A percentile compares a stretch with the other conserved stretches of the same genome.
These are phyloP conservation scores for Aspergillus ostianus DNA, from an alignment of 495 filamentous ascomycete genomes.

Conservation along the genomic window DNA sequence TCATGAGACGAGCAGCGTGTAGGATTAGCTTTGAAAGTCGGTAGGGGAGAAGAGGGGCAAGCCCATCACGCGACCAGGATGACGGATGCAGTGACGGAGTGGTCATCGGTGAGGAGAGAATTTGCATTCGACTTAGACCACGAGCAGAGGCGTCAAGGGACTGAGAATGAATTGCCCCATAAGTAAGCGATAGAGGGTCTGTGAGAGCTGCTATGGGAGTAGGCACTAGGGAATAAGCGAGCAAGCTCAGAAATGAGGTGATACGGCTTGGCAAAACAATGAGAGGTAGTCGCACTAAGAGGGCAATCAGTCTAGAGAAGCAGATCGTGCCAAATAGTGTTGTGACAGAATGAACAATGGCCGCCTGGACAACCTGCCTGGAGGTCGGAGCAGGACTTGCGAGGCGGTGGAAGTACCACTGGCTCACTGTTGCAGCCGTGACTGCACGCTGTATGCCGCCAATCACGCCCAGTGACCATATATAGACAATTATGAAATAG, in stretches of 20 bases:
- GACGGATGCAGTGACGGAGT: constrained; percentile 52
- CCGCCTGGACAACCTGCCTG: constrained; percentile 76
- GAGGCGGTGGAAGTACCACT: constrained; percentile 98
- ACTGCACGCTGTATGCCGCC: constrained; percentile 85
- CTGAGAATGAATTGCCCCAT: constrained; percentile 90
- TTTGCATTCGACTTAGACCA: constrained; percentile 72
- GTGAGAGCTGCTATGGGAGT: constrained; percentile 80
- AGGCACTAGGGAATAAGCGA: constrained; percentile 75
- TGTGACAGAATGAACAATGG: constrained; percentile 71
- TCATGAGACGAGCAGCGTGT: constrained; percentile 84
- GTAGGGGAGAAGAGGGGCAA: constrained; percentile 63
- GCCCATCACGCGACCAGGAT: constrained; percentile 33
- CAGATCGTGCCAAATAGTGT: constrained; percentile 93
- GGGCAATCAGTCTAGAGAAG: constrained; percentile 73
- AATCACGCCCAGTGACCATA: constrained; percentile 88
- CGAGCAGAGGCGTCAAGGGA: constrained; percentile 71
- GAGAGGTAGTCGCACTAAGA: constrained; percentile 82
- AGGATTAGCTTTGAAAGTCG: constrained; percentile 87
- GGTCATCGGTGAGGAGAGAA: constrained; percentile 61
- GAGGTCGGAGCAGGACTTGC: constrained; percentile 72
- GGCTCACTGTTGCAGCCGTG: constrained; percentile 91
- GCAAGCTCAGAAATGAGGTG: constrained; percentile 58
- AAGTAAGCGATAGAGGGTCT: constrained; percentile 87
- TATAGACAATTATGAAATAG: constrained; percentile 88
- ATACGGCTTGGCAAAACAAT: constrained; percentile 76